Evolutionary conservation across 2,329 filamentous ascomycete genomes (phyloP), one percentile per base, ranked within the genome.

Genomic region (Sporothrix mexicana): DNA sequence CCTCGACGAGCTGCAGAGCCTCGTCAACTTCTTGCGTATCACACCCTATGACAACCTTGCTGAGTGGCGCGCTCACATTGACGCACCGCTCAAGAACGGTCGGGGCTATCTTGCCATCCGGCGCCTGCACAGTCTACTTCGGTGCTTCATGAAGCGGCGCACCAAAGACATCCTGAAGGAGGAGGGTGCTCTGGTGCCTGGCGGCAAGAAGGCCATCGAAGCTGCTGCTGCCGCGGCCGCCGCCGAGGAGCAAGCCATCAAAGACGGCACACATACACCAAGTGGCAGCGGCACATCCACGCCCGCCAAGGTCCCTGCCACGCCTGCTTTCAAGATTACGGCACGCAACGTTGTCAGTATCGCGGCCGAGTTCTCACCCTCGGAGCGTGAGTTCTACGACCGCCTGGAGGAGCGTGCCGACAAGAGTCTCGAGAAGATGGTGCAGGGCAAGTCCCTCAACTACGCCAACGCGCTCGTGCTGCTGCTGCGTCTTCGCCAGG

Each of bases 61-160:
- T 10, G 90, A 92, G 74, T 99, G 96, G 95, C 95, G 95, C 77
- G 92, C 95, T 17, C 91, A 97, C 73, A 99, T 99, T 74, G 95
- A 94, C 70, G 85, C 88, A 61, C 96, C 96, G 0, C 89, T 99
- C 88, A 97, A 95, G 83, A 93, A 92, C 74, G 95, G 95, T 8
- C 92, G 92, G 74, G 96, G 95, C 12, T 93, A 95, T 71, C 88
- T 98, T 73, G 95, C 96, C 17, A 97, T 99, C 80, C 88, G 91
- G 69, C 89, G 96, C 61, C 85, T 99, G 45, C 94, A 97, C 77
- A 90, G 92, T 72, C 90, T 97, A 74, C 84, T 99, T 3, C 92
- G 93, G 71, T 95, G 94, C 72, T 97, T 97, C 83, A 99, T 99
- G 96, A 97, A 98, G 84, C 91, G 96, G n/a, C 90, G 96, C 57